A percentile compares a stretch with the other conserved stretches of the same genome.
Evolutionary conservation across 2,329 filamentous ascomycete genomes (phyloP).

Genomic region (Tolypocladium album): DNA sequence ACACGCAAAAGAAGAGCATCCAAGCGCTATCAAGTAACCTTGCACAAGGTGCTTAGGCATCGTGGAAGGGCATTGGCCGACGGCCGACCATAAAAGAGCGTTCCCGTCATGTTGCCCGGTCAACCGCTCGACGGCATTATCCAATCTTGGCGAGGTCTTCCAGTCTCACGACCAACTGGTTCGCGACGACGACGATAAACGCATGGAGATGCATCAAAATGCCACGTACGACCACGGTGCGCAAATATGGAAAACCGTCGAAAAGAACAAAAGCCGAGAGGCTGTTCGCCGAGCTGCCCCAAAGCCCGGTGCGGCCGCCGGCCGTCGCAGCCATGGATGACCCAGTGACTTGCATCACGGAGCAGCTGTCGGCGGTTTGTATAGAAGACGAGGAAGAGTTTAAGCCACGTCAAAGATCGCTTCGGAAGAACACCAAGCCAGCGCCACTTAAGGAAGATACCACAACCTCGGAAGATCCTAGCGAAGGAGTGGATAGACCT

Average conservation of each 20-base stretch:
- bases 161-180: not conserved
- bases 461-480: not conserved
- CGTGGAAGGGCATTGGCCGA: too few relatives aligned
- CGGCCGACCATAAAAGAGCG: not conserved
- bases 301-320: conserved; percentile 32
- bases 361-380: conserved; percentile 20
- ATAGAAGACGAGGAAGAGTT: conserved; percentile 11
- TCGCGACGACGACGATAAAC: not conserved
- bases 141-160: not conserved
- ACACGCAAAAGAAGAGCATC: too few relatives aligned
- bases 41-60: too few relatives aligned
- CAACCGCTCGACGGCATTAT: not conserved
- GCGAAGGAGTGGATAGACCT: not conserved
- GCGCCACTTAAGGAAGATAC: conserved; percentile 2
- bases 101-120: not conserved
- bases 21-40: too few relatives aligned
- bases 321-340: conserved; percentile 8
- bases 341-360: conserved; percentile 20
- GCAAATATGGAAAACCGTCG: conserved; percentile 40
- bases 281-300: conserved; percentile 40
- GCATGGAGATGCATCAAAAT: conserved; percentile 20
- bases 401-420: conserved; percentile 3
- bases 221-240: conserved; percentile 30
- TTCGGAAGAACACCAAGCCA: conserved; percentile 6
- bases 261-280: conserved; percentile 35